phyloP scores from a whole-genome alignment of 768 basidiomycete species.

The Leccinum longicurvipes region DNA sequence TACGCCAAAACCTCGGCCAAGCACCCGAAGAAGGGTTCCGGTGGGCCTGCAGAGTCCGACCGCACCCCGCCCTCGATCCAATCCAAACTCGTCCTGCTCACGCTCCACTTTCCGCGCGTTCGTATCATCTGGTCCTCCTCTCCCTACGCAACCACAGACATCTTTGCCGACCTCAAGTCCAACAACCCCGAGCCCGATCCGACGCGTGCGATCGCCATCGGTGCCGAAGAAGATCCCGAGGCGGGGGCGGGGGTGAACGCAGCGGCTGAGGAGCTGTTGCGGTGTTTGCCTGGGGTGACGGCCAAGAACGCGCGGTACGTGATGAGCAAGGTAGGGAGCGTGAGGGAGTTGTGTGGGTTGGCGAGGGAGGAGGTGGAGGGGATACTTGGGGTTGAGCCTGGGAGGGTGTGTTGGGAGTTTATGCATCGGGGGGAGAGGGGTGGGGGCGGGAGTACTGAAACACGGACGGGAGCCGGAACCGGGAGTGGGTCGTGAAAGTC shows the following conservation, averaged over 20 bases:
- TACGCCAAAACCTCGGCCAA: conserved; percentile 60
- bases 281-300: conserved; percentile 79
- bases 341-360: conserved; percentile 73
- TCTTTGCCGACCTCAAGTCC: conserved; percentile 88
- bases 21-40: conserved; percentile 43
- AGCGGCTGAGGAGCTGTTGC: conserved; percentile 78
- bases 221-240: conserved; percentile 72
- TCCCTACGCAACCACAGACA: conserved; percentile 85
- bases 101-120: conserved; percentile 85
- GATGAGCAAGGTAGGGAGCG: conserved; percentile 73
- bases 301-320: conserved; percentile 84
- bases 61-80: conserved; percentile 61
- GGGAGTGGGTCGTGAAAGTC: not conserved
- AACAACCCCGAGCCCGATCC: conserved; percentile 81
- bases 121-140: conserved; percentile 98
- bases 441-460: not conserved
- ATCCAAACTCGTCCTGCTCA: conserved; percentile 88
- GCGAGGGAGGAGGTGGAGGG: conserved; percentile 58
- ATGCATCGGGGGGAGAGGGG: conserved; percentile 64
- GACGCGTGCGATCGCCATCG: conserved; percentile 69
- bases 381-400: conserved; percentile 77
- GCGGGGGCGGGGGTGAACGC: conserved; percentile 66
- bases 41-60: conserved; percentile 22
- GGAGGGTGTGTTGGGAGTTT: conserved; percentile 77
- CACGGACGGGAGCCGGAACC: not conserved